Conservation (phyloP, 805 yeast species). For the Dipodascus albidus region DNA sequence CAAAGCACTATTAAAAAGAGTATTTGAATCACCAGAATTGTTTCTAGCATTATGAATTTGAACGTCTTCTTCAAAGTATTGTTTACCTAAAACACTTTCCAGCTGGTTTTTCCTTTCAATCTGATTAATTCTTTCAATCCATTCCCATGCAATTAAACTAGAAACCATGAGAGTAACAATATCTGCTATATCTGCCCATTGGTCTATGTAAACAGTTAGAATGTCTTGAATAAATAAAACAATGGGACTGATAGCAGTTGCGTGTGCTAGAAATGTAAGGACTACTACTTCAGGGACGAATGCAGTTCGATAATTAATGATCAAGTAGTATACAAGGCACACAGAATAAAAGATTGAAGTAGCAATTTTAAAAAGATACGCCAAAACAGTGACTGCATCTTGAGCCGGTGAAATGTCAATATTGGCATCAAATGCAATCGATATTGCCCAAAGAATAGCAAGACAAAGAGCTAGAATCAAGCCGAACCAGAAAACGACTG, state of each 20-base stretch:
- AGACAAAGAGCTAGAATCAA: conserved; percentile 6
- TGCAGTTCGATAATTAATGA: conserved; percentile 11
- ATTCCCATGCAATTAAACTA: conserved; percentile 12
- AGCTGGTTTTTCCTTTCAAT: conserved; percentile 7
- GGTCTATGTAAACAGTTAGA: conserved; percentile 8
- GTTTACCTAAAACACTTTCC: conserved; percentile 14
- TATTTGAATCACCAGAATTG: background rate
- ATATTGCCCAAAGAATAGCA: conserved; percentile 8
- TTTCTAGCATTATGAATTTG: background rate
- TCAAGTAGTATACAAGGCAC: conserved; percentile 11
- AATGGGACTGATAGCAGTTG: conserved; percentile 10
- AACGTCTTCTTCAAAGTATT: conserved; percentile 13
- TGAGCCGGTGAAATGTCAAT: conserved; percentile 8
- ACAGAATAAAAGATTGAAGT: conserved; percentile 12
- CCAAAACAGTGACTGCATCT: conserved; percentile 15
- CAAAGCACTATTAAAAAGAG: background rate
- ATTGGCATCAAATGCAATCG: conserved; percentile 6
- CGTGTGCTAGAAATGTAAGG: conserved; percentile 12
- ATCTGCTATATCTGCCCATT: conserved; percentile 10
- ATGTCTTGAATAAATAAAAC: conserved; percentile 15
- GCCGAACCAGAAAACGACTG: conserved; percentile 11
- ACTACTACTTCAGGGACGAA: conserved; percentile 4
- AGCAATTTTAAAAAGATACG: conserved; percentile 17
- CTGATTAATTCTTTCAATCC: conserved; percentile 14
- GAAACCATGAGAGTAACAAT: conserved; percentile 9